A percentile compares a stretch with the other conserved stretches of the same genome.
Conservation (phyloP, 208 protist species). For the Leishmania braziliensis region DNA sequence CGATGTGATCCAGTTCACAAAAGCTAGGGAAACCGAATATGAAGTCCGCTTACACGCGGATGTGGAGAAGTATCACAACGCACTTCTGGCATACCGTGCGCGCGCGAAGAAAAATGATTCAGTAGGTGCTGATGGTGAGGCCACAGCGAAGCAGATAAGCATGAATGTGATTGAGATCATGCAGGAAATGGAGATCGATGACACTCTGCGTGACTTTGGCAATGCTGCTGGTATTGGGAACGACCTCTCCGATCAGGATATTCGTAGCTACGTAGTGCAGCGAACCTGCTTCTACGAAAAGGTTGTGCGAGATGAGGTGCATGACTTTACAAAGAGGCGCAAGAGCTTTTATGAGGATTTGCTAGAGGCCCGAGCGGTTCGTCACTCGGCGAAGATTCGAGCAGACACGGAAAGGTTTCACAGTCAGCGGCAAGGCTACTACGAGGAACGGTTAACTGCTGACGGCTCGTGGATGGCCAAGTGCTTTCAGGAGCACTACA, state of each 20-base stretch:
- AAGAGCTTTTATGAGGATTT: slow-evolving; percentile 58
- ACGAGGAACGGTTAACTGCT: slow-evolving; percentile 33
- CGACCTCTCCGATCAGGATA: slow-evolving; percentile 51
- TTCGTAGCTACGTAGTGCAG: slow-evolving; percentile 45
- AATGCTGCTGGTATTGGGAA: slow-evolving; percentile 28
- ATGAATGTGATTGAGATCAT: slow-evolving; percentile 26
- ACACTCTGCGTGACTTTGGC: slow-evolving; percentile 38
- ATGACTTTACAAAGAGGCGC: slow-evolving; percentile 38
- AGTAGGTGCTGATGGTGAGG: not conserved
- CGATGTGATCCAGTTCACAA: slow-evolving; percentile 44
- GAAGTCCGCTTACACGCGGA: slow-evolving; percentile 36
- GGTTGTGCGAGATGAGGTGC: slow-evolving; percentile 42
- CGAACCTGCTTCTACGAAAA: slow-evolving; percentile 52
- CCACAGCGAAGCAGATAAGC: slow-evolving; percentile 30
- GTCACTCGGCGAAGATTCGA: slow-evolving; percentile 48
- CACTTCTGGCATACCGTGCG: slow-evolving; percentile 38
- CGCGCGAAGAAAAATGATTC: slow-evolving; percentile 5
- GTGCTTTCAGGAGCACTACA: slow-evolving; percentile 53
- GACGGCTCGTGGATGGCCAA: slow-evolving; percentile 50
- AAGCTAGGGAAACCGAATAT: slow-evolving; percentile 38
- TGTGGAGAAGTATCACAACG: slow-evolving; percentile 43
- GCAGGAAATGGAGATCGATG: slow-evolving; percentile 32
- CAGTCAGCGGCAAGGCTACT: slow-evolving; percentile 34
- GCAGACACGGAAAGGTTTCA: slow-evolving; percentile 47
- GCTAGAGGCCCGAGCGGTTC: slow-evolving; percentile 41